These are phyloP conservation scores for Stromatinia cepivora DNA, from an alignment of 2,329 filamentous ascomycete genomes.

Conservation along the genomic window DNA sequence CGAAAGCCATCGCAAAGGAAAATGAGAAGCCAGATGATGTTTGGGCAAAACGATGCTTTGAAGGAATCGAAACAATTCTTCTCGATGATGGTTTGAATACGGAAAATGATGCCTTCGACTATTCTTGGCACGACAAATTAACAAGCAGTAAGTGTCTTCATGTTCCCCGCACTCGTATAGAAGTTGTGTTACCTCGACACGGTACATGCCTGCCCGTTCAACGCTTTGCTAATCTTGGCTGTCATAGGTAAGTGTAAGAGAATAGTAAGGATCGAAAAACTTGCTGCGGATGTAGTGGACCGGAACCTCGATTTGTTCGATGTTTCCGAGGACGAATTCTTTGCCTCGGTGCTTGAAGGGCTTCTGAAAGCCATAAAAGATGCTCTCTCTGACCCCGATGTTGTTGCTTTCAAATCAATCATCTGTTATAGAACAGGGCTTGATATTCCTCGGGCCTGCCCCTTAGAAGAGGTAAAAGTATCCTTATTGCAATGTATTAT, in stretches of 20 bases:
- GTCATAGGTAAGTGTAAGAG: slow-evolving; percentile 55
- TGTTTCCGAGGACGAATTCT: slow-evolving; percentile 41
- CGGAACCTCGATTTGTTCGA: slow-evolving; percentile 44
- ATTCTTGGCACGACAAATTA: slow-evolving; percentile 65
- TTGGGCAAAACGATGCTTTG: slow-evolving; percentile 64
- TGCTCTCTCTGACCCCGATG: slow-evolving; percentile 62
- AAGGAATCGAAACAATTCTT: slow-evolving; percentile 71
- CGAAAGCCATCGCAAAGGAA: slow-evolving; percentile 32
- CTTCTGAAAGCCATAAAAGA: slow-evolving; percentile 52
- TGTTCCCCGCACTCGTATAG: slow-evolving; percentile 2
- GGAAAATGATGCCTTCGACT: slow-evolving; percentile 56
- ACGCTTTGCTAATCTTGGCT: slow-evolving; percentile 1
- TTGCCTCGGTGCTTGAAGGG: slow-evolving; percentile 43
- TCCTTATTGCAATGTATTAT: slow-evolving; percentile 37
- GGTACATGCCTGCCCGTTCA: not conserved
- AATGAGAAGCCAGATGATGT: slow-evolving; percentile 45
- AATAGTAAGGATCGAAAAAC: slow-evolving; percentile 74
- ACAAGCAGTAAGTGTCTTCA: slow-evolving; percentile 49
- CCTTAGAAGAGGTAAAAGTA: slow-evolving; percentile 34
- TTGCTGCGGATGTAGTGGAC: slow-evolving; percentile 64
- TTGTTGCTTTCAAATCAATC: slow-evolving; percentile 80
- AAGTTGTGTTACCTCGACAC: slow-evolving; percentile 11
- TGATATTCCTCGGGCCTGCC: slow-evolving; percentile 51
- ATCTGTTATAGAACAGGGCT: slow-evolving; percentile 80
- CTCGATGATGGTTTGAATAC: slow-evolving; percentile 74